A percentile compares a stretch with the other conserved stretches of the same genome.
phyloP scores from a whole-genome alignment of 176 grass and related monocot genomes.

The Triticum urartu region DNA sequence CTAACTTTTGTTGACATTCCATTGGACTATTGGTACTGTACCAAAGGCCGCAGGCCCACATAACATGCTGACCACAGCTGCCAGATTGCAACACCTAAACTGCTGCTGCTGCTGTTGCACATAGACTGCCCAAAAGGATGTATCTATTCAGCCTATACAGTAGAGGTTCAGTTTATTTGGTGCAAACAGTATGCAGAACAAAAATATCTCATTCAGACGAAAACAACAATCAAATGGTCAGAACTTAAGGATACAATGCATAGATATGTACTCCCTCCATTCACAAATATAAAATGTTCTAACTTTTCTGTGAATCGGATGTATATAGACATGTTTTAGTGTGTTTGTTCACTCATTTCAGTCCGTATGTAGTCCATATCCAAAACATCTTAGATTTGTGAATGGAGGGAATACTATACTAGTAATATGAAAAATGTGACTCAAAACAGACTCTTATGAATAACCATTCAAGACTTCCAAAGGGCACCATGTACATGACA shows the following conservation, averaged over 20 bases:
- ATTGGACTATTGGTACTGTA: not conserved
- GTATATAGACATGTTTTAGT: too few species aligned
- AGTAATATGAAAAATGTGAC: not conserved
- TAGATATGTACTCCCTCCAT: not conserved
- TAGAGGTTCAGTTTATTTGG: not conserved
- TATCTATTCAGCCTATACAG: not conserved
- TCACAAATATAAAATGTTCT: too few species aligned
- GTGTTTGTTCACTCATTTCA: too few species aligned
- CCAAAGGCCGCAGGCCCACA: not conserved
- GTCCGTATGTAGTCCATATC: too few species aligned
- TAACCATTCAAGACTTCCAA: not conserved
- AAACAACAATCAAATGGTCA: not conserved
- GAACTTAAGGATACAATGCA: not conserved
- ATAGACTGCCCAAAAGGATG: not conserved
- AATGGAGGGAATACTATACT: not conserved
- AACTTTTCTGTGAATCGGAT: too few species aligned
- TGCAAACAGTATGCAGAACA: not conserved
- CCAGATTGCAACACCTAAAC: not conserved
- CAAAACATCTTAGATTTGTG: too few species aligned
- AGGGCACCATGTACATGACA: not conserved
- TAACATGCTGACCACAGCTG: not conserved
- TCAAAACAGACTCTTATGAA: not conserved
- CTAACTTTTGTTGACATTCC: not conserved
- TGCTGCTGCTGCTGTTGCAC: not conserved
- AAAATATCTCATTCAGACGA: conserved; percentile 2